These are phyloP conservation scores for Myotisia sp. DNA, from an alignment of 2,329 filamentous ascomycete genomes.

Conservation along the genomic window DNA sequence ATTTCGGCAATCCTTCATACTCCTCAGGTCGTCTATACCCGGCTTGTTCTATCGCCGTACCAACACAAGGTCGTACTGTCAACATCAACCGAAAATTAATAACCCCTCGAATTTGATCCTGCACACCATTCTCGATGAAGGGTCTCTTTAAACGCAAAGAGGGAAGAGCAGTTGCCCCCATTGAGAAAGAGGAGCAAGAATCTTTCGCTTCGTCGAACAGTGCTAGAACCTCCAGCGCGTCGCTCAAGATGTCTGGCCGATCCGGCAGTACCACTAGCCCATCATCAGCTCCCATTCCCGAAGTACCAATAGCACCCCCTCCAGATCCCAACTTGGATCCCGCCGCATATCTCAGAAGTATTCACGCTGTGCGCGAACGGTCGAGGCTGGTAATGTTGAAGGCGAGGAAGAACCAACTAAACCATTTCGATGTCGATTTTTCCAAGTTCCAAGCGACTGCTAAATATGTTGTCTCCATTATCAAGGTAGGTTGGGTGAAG, in stretches of 20 bases:
- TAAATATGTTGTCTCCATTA: slow-evolving; percentile 77
- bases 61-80: no score
- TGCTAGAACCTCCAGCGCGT: slow-evolving; percentile 32
- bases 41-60: no score
- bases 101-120: no score
- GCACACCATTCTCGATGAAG: slow-evolving; percentile 24
- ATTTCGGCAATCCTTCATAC: no score
- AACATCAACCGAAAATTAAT: no score
- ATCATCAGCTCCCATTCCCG: slow-evolving; percentile 45
- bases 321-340: slow-evolving; percentile 82
- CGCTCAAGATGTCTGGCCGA: slow-evolving; percentile 34
- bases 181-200: slow-evolving; percentile 26
- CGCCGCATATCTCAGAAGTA: slow-evolving; percentile 76
- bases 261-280: slow-evolving; percentile 30
- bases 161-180: slow-evolving; percentile 19
- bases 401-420: slow-evolving; percentile 60
- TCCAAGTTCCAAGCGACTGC: slow-evolving; percentile 71
- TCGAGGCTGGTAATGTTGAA: slow-evolving; percentile 60
- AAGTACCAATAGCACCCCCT: slow-evolving; percentile 66
- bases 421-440: slow-evolving; percentile 82
- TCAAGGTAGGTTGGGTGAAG: slow-evolving; percentile 62
- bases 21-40: no score
- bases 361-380: slow-evolving; percentile 73
- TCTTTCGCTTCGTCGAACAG: slow-evolving; percentile 29
- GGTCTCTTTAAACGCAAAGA: slow-evolving; percentile 35